Base-by-base conservation (phyloP, 2,329 filamentous ascomycete genomes). In the Immersiporthe knoxdaviesiana region DNA sequence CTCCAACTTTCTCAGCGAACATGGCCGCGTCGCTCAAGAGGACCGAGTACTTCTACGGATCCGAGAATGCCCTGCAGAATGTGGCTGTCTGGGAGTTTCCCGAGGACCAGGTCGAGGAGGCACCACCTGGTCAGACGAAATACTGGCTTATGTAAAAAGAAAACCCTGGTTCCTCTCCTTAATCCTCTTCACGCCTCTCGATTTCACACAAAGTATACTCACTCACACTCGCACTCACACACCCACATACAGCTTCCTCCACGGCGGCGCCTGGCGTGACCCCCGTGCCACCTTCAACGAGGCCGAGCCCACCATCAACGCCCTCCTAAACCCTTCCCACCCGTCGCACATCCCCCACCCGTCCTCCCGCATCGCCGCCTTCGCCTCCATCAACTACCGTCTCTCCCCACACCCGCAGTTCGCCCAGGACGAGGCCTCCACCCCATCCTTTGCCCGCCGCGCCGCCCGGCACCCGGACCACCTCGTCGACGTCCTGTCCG, bases 311-410 rank as follows among this genome's bases (percentile, higher is more conserved):
- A 80, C 82, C 63, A 80, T 88, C 63, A 76, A 79, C 68, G 74
- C 78, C 47, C 77, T 88, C 69, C 74, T 83, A 60, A 60, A 58
- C 6, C 72, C 73, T 37, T 70, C 76, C 35, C 41, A 39, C 5
- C n/a, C 52, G 11, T 27, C 30, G 27, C 66, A 66, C 66, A 27
- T 68, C n/a, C 32, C 65, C 11, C 70, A 75, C 37, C 66, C 73
- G 27, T 70, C 68, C 11, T 70, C 77, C 35, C 76, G 78, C 63
- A 81, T 92, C 68, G 85, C 86, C 30, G 90, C 86, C 70, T 87
- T 92, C 75, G 86, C 88, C 37, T 90, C 88, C 59, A 76, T 91
- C 69, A 86, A 89, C 78, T 91, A 91, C 82, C 84, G 88, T 50
- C 85, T 91, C 63, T 88, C 86, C 8, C 82, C 86, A 2, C 77